Percentiles rank a stretch among this genome's conserved stretches.
phyloP scores from a whole-genome alignment of 75 land plant genomes.

The Larix kaempferi region DNA sequence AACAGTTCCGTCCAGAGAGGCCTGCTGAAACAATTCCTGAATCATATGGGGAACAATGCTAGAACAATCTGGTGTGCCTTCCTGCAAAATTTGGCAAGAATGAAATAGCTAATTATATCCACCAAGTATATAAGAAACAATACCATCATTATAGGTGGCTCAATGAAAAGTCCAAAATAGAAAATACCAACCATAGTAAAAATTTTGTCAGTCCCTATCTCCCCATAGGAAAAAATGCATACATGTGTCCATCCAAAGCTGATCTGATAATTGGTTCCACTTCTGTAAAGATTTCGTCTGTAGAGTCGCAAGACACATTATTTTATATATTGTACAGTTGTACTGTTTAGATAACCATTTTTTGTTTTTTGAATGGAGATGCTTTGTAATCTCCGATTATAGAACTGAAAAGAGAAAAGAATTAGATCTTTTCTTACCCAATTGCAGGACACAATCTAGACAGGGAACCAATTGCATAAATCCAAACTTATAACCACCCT shows the following conservation, averaged over 20 bases:
- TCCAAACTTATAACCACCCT: no score
- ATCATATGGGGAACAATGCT: slow-evolving; percentile 65
- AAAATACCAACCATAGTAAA: slow-evolving; percentile 68
- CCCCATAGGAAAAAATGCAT: slow-evolving; percentile 86
- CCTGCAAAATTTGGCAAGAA: slow-evolving; percentile 28
- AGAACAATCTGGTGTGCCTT: slow-evolving; percentile 57
- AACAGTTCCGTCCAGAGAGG: slow-evolving; percentile 29
- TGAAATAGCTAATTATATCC: background rate
- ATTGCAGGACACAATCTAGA: no score
- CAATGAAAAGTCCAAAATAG: background rate
- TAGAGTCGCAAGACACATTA: background rate
- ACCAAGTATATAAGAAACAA: background rate
- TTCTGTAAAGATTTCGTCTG: slow-evolving; percentile 81
- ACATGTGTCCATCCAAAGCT: slow-evolving; percentile 76
- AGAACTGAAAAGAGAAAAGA: no score
- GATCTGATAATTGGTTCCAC: slow-evolving; percentile 78
- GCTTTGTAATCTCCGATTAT: no score
- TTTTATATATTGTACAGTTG: background rate
- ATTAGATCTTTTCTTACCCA: no score
- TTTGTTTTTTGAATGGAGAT: no score
- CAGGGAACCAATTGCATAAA: no score
- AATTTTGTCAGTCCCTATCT: slow-evolving; percentile 83
- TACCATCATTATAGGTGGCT: no score
- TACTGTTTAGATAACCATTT: no score
- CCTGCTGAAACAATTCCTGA: slow-evolving; percentile 51